These are phyloP conservation scores for Fusarium fujikuroi DNA, from an alignment of 2,329 filamentous ascomycete species.

Conservation along the genomic window DNA sequence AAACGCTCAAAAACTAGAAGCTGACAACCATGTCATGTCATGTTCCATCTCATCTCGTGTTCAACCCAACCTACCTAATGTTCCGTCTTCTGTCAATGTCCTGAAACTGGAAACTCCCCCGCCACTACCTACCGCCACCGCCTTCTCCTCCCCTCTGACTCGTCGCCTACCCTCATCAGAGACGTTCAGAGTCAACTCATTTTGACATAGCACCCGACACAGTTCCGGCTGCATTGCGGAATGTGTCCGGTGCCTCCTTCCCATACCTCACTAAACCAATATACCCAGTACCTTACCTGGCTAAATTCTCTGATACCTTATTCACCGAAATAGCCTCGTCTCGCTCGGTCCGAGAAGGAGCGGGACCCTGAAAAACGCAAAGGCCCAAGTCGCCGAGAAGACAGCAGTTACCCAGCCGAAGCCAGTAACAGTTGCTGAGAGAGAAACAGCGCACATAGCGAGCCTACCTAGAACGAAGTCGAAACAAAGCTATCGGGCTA, in stretches of 20 bases:
- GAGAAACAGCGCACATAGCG: background rate
- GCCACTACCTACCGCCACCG: constrained; percentile 5
- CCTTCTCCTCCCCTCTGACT: constrained; percentile 9
- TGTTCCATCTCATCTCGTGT: constrained; percentile 14
- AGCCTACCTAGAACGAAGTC: constrained; percentile 7
- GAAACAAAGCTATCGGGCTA: constrained; percentile 23
- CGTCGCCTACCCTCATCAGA: background rate
- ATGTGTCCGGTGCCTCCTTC: constrained; percentile 1
- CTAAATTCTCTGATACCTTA: constrained; percentile 1
- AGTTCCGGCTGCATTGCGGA: constrained; percentile 14
- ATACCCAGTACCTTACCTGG: background rate
- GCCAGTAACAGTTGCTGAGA: background rate
- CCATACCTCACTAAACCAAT: background rate
- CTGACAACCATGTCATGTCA: constrained; percentile 12
- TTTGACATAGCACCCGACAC: constrained; percentile 5
- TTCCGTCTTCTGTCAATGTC: constrained; percentile 2
- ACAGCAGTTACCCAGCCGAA: background rate
- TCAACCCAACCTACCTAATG: constrained; percentile 3
- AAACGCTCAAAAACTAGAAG: background rate
- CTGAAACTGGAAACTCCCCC: constrained; percentile 30
- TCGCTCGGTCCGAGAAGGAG: constrained; percentile 38
- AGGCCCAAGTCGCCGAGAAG: constrained; percentile 11
- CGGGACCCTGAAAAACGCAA: constrained; percentile 27
- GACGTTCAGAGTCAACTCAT: background rate
- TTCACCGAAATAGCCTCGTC: constrained; percentile 22